Percentiles rank a stretch among this genome's conserved stretches.
phyloP scores from a whole-genome alignment of 257 asterid genomes.

The Catharanthus roseus region DNA sequence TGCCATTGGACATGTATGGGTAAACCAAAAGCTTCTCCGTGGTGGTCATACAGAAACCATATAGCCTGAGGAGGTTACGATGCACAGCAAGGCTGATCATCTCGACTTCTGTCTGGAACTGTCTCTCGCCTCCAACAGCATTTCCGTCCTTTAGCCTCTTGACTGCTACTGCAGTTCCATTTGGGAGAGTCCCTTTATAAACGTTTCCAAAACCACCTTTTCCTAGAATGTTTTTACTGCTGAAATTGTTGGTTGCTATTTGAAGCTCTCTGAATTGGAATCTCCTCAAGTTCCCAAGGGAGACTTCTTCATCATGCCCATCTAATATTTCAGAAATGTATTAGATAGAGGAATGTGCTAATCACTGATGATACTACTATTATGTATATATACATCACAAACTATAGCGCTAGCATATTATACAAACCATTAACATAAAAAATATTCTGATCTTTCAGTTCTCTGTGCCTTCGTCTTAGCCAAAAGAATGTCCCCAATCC shows the following conservation, averaged over 20 bases:
- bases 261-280: slow-evolving; percentile 82
- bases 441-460: slow-evolving; percentile 34
- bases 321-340: slow-evolving; percentile 33
- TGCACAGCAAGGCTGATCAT: slow-evolving; percentile 96
- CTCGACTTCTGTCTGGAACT: slow-evolving; percentile 92
- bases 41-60: slow-evolving; percentile 85
- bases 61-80: slow-evolving; percentile 78
- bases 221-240: slow-evolving; percentile 75
- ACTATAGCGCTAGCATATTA: neutral
- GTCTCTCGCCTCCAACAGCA: slow-evolving; percentile 75
- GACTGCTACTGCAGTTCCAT: slow-evolving; percentile 87
- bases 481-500: slow-evolving; percentile 60
- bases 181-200: slow-evolving; percentile 69
- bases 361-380: neutral
- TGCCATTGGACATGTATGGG: slow-evolving; percentile 95
- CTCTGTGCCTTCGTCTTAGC: slow-evolving; percentile 47
- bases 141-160: slow-evolving; percentile 86
- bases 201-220: slow-evolving; percentile 96
- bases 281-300: slow-evolving; percentile 82
- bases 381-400: neutral
- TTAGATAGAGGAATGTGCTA: slow-evolving; percentile 14
- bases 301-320: slow-evolving; percentile 60
- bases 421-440: slow-evolving; percentile 59
- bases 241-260: slow-evolving; percentile 75
- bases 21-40: slow-evolving; percentile 81